Evolutionary conservation across 164 flowering plant species (phyloP), one percentile per base, ranked within the genome.

Genomic region (Santalum album): DNA sequence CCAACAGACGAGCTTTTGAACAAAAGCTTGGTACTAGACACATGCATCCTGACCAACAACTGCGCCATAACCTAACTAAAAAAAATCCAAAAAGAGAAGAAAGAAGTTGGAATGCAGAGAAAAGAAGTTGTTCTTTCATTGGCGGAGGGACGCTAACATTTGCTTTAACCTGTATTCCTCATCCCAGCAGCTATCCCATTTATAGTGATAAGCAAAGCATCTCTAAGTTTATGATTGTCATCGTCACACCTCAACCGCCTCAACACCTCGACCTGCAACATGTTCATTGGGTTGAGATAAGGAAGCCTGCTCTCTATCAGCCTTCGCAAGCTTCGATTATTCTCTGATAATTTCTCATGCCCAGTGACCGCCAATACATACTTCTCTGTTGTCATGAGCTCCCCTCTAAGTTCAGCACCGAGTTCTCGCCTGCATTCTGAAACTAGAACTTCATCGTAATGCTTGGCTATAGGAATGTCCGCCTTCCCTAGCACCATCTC

Each of bases 171-270:
- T 18, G 98, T 91, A 73, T 91, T 91, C 69, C 88, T 87, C 96
- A 88, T 91, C 53, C 98, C 98, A 49, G 98, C 95, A 47, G 98
- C 96, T 55, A 91, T 91, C 17, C 96, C 96, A 65, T 91, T 91
- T 17, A 91, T 84, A 21, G 95, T 91, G 53, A 91, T 84, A 10
- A 86, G 95, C 67, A 87, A 63, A 9, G 96, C 90, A 76, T 91
- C 98, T 66, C 96, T 69, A 35, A 88, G 84, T 59, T 84, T 81
- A 56, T 66, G 48, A 54, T 87, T 88, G 43, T 84, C 83, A 18
- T 79, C 80, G 34, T 90, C 98, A 2, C 72, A 56, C 56, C 98
- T 80, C 67, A 87, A 57, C 69, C 96, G 77, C 72, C 75, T 79
- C 57, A 90, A 54, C 16, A 90, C 75, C 72, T 90, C 98, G 24